A percentile compares a stretch with the other conserved stretches of the same genome.
phyloP scores from a whole-genome alignment of 1,284 basidiomycete species.

The Pisolithus thermaeus region DNA sequence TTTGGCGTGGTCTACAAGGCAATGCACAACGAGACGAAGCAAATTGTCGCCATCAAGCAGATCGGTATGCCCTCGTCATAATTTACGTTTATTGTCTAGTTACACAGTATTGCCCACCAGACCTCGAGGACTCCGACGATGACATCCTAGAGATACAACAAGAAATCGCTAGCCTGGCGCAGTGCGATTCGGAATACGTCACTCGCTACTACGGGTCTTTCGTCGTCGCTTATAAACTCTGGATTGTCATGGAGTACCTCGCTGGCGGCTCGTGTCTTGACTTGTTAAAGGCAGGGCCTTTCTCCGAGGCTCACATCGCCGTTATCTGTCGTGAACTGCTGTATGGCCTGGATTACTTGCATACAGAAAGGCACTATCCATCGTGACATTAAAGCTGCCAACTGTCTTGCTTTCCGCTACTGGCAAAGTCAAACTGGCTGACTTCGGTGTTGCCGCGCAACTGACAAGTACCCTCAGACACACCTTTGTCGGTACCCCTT shows the following conservation, averaged over 20 bases:
- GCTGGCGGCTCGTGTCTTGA: constrained; percentile 98
- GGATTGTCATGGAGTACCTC: constrained; percentile 99
- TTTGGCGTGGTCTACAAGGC: constrained; percentile 98
- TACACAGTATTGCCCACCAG: constrained; percentile 31
- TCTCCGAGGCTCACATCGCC: constrained; percentile 90
- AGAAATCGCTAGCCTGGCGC: constrained; percentile 93
- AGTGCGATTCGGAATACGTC: constrained; percentile 94
- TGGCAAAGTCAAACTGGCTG: constrained; percentile 94
- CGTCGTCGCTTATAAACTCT: constrained; percentile 93
- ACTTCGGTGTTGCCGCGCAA: constrained; percentile 94
- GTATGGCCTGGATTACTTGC: constrained; percentile 92
- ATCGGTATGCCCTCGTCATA: constrained; percentile 61
- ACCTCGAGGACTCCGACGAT: constrained; percentile 86
- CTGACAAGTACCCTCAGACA: constrained; percentile 84
- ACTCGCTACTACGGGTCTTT: constrained; percentile 97
- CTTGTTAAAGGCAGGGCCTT: constrained; percentile 85
- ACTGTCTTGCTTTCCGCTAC: constrained; percentile 86
- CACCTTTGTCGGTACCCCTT: constrained; percentile 94
- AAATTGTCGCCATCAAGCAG: constrained; percentile 97
- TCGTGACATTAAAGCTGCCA: constrained; percentile 98
- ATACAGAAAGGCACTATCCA: constrained; percentile 96
- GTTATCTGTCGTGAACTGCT: constrained; percentile 92
- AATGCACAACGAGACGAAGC: constrained; percentile 88
- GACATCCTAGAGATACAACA: constrained; percentile 97
- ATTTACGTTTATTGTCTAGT: constrained; percentile 2